Percentiles rank a stretch among this genome's conserved stretches.
phyloP scores from a whole-genome alignment of 2,329 filamentous ascomycete genomes.

The Diaporthe sp. region DNA sequence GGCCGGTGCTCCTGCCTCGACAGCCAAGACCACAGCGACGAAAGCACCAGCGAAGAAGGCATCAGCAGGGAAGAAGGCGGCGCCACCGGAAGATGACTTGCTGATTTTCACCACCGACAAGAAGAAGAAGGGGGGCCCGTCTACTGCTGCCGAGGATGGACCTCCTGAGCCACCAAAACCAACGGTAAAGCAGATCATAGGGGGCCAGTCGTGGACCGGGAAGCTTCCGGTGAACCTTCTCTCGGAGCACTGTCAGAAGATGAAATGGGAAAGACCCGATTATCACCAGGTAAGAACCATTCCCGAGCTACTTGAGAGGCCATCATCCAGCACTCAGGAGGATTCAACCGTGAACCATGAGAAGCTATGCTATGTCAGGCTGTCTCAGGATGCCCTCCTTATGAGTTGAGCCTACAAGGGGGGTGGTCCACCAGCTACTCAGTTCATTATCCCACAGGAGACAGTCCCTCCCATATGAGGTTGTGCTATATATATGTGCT shows the following conservation, averaged over 20 bases:
- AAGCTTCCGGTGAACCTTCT: slow-evolving; percentile 95
- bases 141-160: slow-evolving; percentile 44
- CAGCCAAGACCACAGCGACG: background rate
- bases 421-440: background rate
- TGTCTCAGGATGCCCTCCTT: background rate
- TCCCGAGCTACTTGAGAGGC: background rate
- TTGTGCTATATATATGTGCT: background rate
- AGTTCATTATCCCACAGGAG: background rate
- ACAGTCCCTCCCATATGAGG: background rate
- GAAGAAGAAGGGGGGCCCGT: slow-evolving; percentile 54
- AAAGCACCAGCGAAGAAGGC: slow-evolving; percentile 32
- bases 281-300: slow-evolving; percentile 76
- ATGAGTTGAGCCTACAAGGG: background rate
- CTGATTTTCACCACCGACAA: slow-evolving; percentile 69
- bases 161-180: slow-evolving; percentile 64
- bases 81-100: slow-evolving; percentile 60
- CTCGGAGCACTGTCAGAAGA: slow-evolving; percentile 93
- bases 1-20: slow-evolving; percentile 49
- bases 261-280: slow-evolving; percentile 94
- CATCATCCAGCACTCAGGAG: background rate
- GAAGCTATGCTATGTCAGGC: too few species aligned
- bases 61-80: slow-evolving; percentile 40
- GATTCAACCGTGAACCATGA: background rate
- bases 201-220: slow-evolving; percentile 95
- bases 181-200: slow-evolving; percentile 84